Percentiles rank a stretch among this genome's conserved stretches.
These are phyloP conservation scores for Trapa incisa DNA, from an alignment of 345 rosid genomes.

Conservation along the genomic window DNA sequence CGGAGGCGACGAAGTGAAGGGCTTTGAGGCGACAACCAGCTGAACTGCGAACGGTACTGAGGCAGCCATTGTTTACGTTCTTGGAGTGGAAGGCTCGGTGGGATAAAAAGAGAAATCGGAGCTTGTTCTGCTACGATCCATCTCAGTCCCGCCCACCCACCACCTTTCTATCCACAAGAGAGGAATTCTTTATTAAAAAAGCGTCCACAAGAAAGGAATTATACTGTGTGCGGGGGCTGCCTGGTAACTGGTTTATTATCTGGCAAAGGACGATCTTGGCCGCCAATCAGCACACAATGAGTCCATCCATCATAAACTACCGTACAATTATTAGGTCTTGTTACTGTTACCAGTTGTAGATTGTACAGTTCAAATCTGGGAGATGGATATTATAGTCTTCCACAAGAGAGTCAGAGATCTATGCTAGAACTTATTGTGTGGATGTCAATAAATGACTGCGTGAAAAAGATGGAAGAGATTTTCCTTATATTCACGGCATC, in stretches of 20 bases:
- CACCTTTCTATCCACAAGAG: background rate
- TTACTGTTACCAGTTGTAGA: constrained; percentile 9
- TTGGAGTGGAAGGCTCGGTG: background rate
- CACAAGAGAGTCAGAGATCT: background rate
- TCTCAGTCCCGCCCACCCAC: no score
- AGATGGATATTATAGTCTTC: background rate
- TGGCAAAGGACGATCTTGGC: background rate
- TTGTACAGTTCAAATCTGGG: background rate
- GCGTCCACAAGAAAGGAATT: background rate
- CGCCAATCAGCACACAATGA: background rate
- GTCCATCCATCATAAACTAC: background rate
- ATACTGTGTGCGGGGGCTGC: background rate
- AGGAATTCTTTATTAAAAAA: background rate
- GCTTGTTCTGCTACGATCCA: background rate
- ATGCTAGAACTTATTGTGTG: background rate
- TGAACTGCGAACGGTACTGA: constrained; percentile 14
- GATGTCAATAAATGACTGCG: background rate
- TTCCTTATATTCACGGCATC: background rate
- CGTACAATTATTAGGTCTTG: no score
- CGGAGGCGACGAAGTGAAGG: constrained; percentile 19
- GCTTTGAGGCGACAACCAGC: constrained; percentile 19
- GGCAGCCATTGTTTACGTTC: constrained; percentile 10
- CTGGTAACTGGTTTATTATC: background rate
- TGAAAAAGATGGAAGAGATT: no score
- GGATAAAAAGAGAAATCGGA: background rate